Conservation (phyloP, 352 stramenopile species). For the Phytophthora fragariae region DNA sequence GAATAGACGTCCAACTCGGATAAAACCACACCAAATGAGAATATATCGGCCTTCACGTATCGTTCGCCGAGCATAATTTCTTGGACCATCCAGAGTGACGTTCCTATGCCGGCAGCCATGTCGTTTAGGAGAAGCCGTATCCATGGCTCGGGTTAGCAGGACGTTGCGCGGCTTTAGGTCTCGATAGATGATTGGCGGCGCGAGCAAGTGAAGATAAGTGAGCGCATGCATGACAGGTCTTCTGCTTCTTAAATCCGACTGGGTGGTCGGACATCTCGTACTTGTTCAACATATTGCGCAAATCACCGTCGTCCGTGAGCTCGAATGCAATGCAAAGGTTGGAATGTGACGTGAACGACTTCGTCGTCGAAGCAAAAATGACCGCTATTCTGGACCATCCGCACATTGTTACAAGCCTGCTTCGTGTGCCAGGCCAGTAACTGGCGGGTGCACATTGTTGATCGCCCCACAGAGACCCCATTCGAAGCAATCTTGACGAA, state of each 20-base stretch:
- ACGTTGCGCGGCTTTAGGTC: slow-evolving; percentile 31
- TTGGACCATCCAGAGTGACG: neutral
- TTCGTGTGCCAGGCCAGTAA: too few species aligned
- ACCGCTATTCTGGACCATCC: too few species aligned
- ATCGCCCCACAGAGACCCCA: neutral
- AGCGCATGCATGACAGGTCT: slow-evolving; percentile 38
- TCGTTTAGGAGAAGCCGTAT: neutral
- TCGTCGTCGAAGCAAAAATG: too few species aligned
- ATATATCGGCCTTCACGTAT: neutral
- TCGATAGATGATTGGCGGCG: slow-evolving; percentile 31
- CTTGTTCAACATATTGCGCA: slow-evolving; percentile 31
- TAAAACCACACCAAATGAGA: slow-evolving; percentile 1
- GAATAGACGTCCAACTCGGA: neutral
- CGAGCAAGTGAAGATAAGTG: slow-evolving; percentile 44
- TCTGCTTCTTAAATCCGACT: slow-evolving; percentile 31
- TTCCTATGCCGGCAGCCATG: neutral
- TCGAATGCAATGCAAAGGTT: slow-evolving; percentile 47
- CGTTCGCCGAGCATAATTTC: neutral
- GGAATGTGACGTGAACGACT: slow-evolving; percentile 8
- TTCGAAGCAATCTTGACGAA: neutral
- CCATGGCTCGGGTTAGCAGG: neutral
- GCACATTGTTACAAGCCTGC: too few species aligned
- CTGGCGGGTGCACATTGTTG: neutral
- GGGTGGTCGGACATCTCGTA: neutral
- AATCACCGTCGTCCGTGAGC: slow-evolving; percentile 42